Evolutionary conservation across 2,329 filamentous ascomycete genomes (phyloP).

Genomic region (Cladophialophora psammophila): DNA sequence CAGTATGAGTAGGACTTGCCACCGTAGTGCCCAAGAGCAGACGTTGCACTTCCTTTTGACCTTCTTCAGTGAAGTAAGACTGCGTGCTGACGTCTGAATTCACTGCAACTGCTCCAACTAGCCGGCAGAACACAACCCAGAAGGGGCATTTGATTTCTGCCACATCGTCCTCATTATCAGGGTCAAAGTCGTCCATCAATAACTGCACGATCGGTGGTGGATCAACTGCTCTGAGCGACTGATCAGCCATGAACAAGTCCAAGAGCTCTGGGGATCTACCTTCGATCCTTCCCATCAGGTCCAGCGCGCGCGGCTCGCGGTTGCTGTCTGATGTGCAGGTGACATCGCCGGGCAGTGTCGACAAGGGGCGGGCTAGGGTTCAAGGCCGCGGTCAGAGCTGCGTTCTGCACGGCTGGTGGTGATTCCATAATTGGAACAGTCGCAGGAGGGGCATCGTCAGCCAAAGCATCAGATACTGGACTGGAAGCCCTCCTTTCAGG

Average conservation of each 20-base stretch:
- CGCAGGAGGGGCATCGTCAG: background rate
- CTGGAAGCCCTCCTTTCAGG: background rate
- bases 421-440: background rate
- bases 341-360: conserved; percentile 42
- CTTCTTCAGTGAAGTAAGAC: conserved; percentile 36
- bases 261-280: conserved; percentile 46
- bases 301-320: conserved; percentile 56
- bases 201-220: conserved; percentile 58
- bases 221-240: conserved; percentile 49
- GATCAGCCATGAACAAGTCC: conserved; percentile 48
- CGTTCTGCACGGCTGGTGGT: background rate
- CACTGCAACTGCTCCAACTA: conserved; percentile 46
- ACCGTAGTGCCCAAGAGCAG: conserved; percentile 37
- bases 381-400: background rate
- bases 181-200: conserved; percentile 54
- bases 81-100: conserved; percentile 37
- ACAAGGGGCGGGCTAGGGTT: background rate
- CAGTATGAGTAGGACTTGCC: conserved; percentile 53
- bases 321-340: conserved; percentile 55
- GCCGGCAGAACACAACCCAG: conserved; percentile 53
- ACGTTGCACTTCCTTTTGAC: conserved; percentile 37
- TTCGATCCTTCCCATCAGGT: conserved; percentile 55
- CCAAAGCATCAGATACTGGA: conserved; percentile 8
- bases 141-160: conserved; percentile 48
- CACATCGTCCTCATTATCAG: conserved; percentile 47